Percentiles rank a stretch among this genome's conserved stretches.
These are phyloP conservation scores for Spathaspora jeffriesii DNA, from an alignment of 1,139 yeast species.

Conservation along the genomic window DNA sequence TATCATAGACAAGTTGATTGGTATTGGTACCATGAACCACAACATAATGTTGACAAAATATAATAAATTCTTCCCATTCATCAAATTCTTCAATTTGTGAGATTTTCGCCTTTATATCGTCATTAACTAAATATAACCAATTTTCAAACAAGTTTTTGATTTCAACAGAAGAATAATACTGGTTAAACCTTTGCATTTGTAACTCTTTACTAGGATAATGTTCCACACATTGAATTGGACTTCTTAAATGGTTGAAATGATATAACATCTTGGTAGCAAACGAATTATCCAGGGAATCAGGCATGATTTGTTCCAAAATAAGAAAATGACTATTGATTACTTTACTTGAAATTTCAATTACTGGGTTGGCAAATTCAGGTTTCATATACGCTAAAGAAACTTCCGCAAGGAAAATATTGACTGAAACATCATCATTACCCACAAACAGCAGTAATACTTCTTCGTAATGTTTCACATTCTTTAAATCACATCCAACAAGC, in stretches of 20 bases:
- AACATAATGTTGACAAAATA: conserved; percentile 78
- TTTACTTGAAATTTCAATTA: conserved; percentile 51
- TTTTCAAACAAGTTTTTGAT: conserved; percentile 56
- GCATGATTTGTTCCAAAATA: conserved; percentile 71
- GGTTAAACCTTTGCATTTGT: conserved; percentile 52
- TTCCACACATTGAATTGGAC: conserved; percentile 70
- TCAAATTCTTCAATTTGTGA: conserved; percentile 68
- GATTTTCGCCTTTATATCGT: conserved; percentile 42
- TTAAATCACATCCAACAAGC: conserved; percentile 73
- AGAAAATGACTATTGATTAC: conserved; percentile 60
- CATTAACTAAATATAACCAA: conserved; percentile 52
- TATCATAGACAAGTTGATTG: conserved; percentile 14
- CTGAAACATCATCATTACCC: conserved; percentile 21
- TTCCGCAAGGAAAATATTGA: conserved; percentile 73
- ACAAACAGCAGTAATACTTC: conserved; percentile 24
- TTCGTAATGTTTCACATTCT: conserved; percentile 45
- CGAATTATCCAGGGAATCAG: conserved; percentile 61
- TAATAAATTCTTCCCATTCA: conserved; percentile 80
- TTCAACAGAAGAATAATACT: conserved; percentile 47
- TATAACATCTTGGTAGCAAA: conserved; percentile 76
- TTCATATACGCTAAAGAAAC: conserved; percentile 84
- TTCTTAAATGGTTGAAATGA: conserved; percentile 66
- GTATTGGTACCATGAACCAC: conserved; percentile 63
- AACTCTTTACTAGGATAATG: conserved; percentile 52
- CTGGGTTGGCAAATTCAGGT: conserved; percentile 64